phyloP scores from a whole-genome alignment of 108 stramenopile species.

The Fragilaria radians region DNA sequence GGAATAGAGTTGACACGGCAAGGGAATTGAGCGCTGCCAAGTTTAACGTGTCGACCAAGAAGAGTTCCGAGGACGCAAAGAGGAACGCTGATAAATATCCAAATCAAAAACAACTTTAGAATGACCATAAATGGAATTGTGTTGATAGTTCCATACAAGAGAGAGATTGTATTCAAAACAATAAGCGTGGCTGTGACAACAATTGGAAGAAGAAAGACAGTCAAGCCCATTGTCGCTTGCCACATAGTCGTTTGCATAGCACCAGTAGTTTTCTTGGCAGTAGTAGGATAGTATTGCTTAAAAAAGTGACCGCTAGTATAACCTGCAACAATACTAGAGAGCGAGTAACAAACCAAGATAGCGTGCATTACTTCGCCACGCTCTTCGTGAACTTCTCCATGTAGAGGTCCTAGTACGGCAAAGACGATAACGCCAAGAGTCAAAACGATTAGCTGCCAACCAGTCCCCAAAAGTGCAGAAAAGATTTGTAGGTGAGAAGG shows the following conservation, averaged over 20 bases:
- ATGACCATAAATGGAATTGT: conserved; percentile 85
- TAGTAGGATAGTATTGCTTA: conserved; percentile 85
- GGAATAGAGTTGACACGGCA: conserved; percentile 97
- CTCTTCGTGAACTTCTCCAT: conserved; percentile 95
- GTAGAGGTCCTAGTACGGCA: conserved; percentile 86
- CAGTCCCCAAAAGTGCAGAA: conserved; percentile 90
- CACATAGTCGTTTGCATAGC: conserved; percentile 40
- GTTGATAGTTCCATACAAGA: conserved; percentile 87
- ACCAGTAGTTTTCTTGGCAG: conserved; percentile 32
- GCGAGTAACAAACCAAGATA: conserved; percentile 81
- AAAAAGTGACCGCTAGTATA: conserved; percentile 87
- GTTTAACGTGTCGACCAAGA: conserved; percentile 84
- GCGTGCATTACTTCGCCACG: conserved; percentile 90
- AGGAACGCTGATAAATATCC: conserved; percentile 92
- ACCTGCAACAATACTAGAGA: conserved; percentile 88
- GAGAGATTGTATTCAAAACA: conserved; percentile 74
- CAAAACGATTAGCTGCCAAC: conserved; percentile 92
- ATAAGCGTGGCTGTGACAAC: conserved; percentile 55
- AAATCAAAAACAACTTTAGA: conserved; percentile 87
- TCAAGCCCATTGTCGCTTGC: conserved; percentile 89
- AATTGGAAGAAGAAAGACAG: conserved; percentile 83
- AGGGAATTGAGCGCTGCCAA: conserved; percentile 56
- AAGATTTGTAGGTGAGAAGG: conserved; percentile 79
- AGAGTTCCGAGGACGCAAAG: conserved; percentile 90
- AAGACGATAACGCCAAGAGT: conserved; percentile 90